Percentiles rank a stretch among this genome's conserved stretches.
Conservation (phyloP, 345 rosid genomes). For the Lepidium africanum region DNA sequence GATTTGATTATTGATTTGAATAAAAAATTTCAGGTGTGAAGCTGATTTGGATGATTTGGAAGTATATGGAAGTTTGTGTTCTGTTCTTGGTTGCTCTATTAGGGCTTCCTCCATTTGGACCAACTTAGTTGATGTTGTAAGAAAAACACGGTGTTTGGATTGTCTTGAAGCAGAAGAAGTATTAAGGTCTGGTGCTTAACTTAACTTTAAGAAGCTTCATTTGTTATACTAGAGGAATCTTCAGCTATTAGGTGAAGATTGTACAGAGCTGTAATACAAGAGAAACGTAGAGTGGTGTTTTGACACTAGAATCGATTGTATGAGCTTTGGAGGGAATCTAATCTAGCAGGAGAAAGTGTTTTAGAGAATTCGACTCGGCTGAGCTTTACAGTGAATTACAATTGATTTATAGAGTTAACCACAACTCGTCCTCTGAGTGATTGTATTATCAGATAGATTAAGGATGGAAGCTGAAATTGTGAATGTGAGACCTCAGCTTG, state of each 20-base stretch:
- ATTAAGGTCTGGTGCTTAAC: neutral
- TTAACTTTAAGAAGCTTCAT: slow-evolving; percentile 8
- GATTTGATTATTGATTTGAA: neutral
- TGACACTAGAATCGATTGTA: slow-evolving; percentile 6
- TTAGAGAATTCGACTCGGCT: slow-evolving; percentile 21
- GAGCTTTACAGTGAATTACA: slow-evolving; percentile 14
- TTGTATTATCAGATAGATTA: slow-evolving; percentile 8
- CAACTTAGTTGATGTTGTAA: slow-evolving; percentile 11
- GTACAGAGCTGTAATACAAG: slow-evolving; percentile 7
- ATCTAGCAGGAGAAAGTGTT: slow-evolving; percentile 3
- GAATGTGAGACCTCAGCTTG: slow-evolving; percentile 32
- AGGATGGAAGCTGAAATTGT: slow-evolving; percentile 64
- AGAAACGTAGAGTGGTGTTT: neutral
- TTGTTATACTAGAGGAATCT: slow-evolving; percentile 11
- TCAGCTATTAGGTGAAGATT: slow-evolving; percentile 10
- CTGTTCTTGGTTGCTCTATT: slow-evolving; percentile 18
- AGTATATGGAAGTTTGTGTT: slow-evolving; percentile 21
- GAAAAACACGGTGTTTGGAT: neutral
- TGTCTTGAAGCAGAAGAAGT: neutral
- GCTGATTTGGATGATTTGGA: slow-evolving; percentile 5
- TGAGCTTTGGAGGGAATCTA: slow-evolving; percentile 9
- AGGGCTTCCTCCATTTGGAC: slow-evolving; percentile 29
- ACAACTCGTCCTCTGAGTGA: neutral
- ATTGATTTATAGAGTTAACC: slow-evolving; percentile 14
- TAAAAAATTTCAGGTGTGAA: slow-evolving; percentile 6